Conservation (phyloP, 2,329 filamentous ascomycete species). For the Xylaria hypoxylon region DNA sequence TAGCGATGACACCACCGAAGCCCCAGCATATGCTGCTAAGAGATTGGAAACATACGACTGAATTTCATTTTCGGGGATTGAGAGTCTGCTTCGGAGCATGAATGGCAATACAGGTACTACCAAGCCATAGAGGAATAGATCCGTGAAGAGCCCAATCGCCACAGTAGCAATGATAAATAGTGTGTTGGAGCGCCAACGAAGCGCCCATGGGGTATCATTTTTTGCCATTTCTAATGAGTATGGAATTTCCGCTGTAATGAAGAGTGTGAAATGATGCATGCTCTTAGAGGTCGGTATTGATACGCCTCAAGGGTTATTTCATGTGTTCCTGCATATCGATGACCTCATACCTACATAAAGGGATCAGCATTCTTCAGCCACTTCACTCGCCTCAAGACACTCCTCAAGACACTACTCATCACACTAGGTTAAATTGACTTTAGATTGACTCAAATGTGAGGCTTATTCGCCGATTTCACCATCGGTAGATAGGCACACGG, state of each 20-base stretch:
- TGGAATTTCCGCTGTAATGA: background rate
- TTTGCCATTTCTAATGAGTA: slow-evolving; percentile 13
- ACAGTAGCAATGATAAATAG: slow-evolving; percentile 70
- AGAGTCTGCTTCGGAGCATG: slow-evolving; percentile 64
- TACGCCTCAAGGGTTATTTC: background rate
- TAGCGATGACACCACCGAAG: slow-evolving; percentile 63
- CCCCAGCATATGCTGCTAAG: slow-evolving; percentile 65
- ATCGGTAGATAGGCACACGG: background rate
- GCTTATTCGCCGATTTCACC: background rate
- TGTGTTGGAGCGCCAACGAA: slow-evolving; percentile 66
- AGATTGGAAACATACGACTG: slow-evolving; percentile 65
- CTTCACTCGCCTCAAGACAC: no score
- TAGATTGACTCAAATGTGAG: background rate
- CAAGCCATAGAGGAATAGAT: slow-evolving; percentile 70
- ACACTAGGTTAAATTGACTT: background rate
- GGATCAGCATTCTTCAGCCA: background rate
- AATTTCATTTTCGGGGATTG: slow-evolving; percentile 59
- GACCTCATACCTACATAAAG: slow-evolving; percentile 17
- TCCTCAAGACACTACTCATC: background rate
- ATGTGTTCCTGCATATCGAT: slow-evolving; percentile 26
- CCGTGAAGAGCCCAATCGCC: slow-evolving; percentile 65
- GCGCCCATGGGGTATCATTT: slow-evolving; percentile 39
- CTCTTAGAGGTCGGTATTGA: background rate
- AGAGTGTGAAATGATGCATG: background rate
- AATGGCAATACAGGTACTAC: slow-evolving; percentile 70